Evolutionary conservation across 1,284 basidiomycete genomes (phyloP).

Genomic region (Entoloma clypeatum): DNA sequence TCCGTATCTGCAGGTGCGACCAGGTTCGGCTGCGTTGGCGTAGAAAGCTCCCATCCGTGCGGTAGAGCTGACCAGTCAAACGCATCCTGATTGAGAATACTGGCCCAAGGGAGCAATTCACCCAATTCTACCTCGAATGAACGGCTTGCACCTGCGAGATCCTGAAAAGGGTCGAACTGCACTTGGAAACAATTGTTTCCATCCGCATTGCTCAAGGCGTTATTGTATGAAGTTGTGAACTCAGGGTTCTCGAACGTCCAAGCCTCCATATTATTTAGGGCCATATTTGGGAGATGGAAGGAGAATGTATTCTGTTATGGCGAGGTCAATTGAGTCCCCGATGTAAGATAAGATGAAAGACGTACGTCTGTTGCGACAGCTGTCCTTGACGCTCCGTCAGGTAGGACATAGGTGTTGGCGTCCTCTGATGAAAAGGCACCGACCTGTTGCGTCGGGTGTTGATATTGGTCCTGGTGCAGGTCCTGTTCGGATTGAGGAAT

Average conservation of each 20-base stretch:
- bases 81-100: conserved; percentile 11
- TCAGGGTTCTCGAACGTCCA: conserved; percentile 14
- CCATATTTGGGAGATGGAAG: conserved; percentile 12
- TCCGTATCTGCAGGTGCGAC: not conserved
- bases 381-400: too few relatives aligned
- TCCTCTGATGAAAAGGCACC: too few relatives aligned
- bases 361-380: too few relatives aligned
- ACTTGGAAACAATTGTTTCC: conserved; percentile 16
- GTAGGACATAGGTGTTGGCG: too few relatives aligned
- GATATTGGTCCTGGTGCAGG: too few relatives aligned
- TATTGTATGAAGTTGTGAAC: conserved; percentile 12
- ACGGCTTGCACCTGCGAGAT: conserved; percentile 8
- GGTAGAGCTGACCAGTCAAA: not conserved
- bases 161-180: conserved; percentile 11
- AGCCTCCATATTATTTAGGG: conserved; percentile 6
- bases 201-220: conserved; percentile 12
- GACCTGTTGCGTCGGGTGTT: not conserved
- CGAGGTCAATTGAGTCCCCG: not conserved
- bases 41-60: conserved; percentile 6
- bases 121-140: conserved; percentile 16
- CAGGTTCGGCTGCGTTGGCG: conserved; percentile 1
- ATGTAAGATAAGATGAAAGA: not conserved
- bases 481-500: conserved; percentile 4
- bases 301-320: conserved; percentile 7
- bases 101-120: conserved; percentile 9